Percentiles rank a stretch among this genome's conserved stretches.
These are phyloP conservation scores for Capronia epimyces DNA, from an alignment of 2,329 filamentous ascomycete genomes.

Conservation along the genomic window DNA sequence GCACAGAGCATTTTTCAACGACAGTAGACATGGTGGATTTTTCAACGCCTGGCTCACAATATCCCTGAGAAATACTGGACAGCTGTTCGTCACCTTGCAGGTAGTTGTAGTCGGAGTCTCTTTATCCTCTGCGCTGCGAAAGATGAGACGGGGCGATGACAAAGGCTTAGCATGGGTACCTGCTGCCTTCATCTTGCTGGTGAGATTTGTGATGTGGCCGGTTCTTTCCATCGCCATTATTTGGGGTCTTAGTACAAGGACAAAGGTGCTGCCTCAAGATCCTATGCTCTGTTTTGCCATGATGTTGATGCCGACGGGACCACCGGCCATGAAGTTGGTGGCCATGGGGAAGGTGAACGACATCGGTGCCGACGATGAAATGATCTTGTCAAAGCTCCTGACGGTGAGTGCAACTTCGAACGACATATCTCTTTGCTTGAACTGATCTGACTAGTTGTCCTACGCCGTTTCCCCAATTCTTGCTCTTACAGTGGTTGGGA, in stretches of 20 bases:
- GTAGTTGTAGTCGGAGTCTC: slow-evolving; percentile 64
- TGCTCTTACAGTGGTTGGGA: slow-evolving; percentile 33
- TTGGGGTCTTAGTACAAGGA: slow-evolving; percentile 51
- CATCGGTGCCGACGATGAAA: slow-evolving; percentile 44
- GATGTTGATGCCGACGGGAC: slow-evolving; percentile 55
- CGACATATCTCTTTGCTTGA: neutral
- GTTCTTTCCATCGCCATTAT: slow-evolving; percentile 50
- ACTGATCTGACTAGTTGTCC: slow-evolving; percentile 29
- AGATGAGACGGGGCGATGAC: slow-evolving; percentile 43
- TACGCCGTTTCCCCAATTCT: slow-evolving; percentile 34
- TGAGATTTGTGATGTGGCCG: slow-evolving; percentile 57
- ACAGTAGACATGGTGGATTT: slow-evolving; percentile 54
- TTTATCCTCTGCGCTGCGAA: slow-evolving; percentile 50
- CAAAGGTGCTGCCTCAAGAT: slow-evolving; percentile 49
- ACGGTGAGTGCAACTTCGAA: slow-evolving; percentile 3
- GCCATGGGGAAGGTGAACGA: slow-evolving; percentile 42
- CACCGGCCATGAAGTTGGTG: slow-evolving; percentile 50
- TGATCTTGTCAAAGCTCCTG: slow-evolving; percentile 50
- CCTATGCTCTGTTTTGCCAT: slow-evolving; percentile 62
- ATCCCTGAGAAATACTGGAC: slow-evolving; percentile 56
- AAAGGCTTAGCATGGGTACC: slow-evolving; percentile 44
- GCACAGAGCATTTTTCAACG: slow-evolving; percentile 57
- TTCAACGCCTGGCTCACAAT: slow-evolving; percentile 62
- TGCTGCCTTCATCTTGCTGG: slow-evolving; percentile 42
- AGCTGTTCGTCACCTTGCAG: slow-evolving; percentile 59